phyloP scores from a whole-genome alignment of 2,329 filamentous ascomycete species.

The Colletotrichum sp. region DNA sequence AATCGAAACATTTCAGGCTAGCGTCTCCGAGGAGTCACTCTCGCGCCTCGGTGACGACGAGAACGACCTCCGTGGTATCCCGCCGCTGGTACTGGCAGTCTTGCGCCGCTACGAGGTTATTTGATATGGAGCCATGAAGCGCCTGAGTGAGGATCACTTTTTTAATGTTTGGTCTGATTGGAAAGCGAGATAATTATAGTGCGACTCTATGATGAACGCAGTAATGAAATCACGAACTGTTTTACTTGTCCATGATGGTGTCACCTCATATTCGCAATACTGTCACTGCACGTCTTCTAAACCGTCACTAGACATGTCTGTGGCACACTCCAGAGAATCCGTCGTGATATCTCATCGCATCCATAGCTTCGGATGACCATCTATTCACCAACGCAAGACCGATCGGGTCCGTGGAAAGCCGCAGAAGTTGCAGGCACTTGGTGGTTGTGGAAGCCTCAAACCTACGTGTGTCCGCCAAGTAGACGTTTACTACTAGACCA shows the following conservation, averaged over 20 bases:
- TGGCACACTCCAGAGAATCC: background rate
- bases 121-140: background rate
- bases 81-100: slow-evolving; percentile 5
- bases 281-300: background rate
- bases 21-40: background rate
- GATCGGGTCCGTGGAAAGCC: background rate
- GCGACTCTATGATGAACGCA: background rate
- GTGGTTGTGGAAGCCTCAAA: background rate
- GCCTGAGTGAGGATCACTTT: background rate
- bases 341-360: background rate
- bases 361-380: background rate
- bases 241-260: background rate
- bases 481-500: background rate
- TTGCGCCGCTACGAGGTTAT: slow-evolving; percentile 1
- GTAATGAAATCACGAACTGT: background rate
- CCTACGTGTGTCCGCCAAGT: background rate
- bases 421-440: background rate
- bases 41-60: background rate
- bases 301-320: accelerated
- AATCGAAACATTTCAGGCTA: background rate
- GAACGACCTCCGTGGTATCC: slow-evolving; percentile 7
- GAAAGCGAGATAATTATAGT: background rate
- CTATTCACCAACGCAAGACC: background rate
- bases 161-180: background rate
- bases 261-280: background rate